A percentile compares a stretch with the other conserved stretches of the same genome.
These are phyloP conservation scores for Daldinia bambusicola DNA, from an alignment of 495 filamentous ascomycete species.

Conservation along the genomic window DNA sequence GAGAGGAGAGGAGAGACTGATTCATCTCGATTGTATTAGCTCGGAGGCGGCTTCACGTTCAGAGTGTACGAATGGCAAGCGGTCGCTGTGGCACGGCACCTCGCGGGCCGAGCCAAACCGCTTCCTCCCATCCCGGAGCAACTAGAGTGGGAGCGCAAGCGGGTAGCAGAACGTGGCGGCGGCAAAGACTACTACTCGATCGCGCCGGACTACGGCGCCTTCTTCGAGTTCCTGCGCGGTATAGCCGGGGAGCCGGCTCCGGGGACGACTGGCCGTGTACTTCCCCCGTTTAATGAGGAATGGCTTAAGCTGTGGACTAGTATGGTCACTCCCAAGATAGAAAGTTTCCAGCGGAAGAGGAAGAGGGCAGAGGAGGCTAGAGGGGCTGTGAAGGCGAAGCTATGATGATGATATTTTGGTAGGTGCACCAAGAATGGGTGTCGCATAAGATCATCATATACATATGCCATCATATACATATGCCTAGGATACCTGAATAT, in stretches of 20 bases:
- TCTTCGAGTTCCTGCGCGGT: slow-evolving; percentile 48
- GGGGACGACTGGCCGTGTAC: slow-evolving; percentile 50
- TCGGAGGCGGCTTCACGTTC: slow-evolving; percentile 67
- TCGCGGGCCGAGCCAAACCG: slow-evolving; percentile 58
- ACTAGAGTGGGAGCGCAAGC: slow-evolving; percentile 54
- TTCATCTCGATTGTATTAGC: slow-evolving; percentile 31
- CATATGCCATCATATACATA: neutral
- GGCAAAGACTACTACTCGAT: slow-evolving; percentile 53
- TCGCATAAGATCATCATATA: slow-evolving; percentile 1
- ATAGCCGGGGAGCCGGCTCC: slow-evolving; percentile 49
- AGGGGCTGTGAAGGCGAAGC: slow-evolving; percentile 38
- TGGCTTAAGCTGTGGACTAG: slow-evolving; percentile 54
- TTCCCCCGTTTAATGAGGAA: slow-evolving; percentile 53
- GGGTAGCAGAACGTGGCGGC: slow-evolving; percentile 45
- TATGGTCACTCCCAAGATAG: slow-evolving; percentile 47
- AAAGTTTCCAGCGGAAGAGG: slow-evolving; percentile 45
- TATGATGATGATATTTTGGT: slow-evolving; percentile 35
- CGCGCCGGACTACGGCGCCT: slow-evolving; percentile 47
- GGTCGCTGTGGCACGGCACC: slow-evolving; percentile 63
- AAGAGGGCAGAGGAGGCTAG: slow-evolving; percentile 45
- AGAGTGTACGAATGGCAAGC: slow-evolving; percentile 71
- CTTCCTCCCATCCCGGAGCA: slow-evolving; percentile 50
- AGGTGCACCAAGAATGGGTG: no score
- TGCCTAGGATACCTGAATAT: neutral
- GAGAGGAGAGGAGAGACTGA: neutral